These are phyloP conservation scores for Sporothrix schenckii DNA, from an alignment of 2,329 filamentous ascomycete genomes.

Conservation along the genomic window DNA sequence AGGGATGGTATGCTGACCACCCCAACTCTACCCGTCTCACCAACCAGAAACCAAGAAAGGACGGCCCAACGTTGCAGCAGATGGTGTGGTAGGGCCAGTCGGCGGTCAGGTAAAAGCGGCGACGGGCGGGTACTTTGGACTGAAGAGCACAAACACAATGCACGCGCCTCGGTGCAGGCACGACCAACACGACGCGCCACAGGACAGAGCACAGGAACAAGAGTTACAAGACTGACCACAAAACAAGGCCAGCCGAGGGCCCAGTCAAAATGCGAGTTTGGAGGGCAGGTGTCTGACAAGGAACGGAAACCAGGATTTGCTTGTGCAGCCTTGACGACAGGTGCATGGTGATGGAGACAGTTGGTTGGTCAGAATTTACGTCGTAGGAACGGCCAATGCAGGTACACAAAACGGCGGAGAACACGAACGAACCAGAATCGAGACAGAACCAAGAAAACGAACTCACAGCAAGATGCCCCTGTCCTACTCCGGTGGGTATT, in stretches of 20 bases:
- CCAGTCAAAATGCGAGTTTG: slow-evolving; percentile 9
- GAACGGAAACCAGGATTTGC: background rate
- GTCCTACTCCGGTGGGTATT: background rate
- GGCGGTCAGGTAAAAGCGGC: slow-evolving; percentile 1
- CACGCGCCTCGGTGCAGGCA: slow-evolving; percentile 17
- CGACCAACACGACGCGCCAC: slow-evolving; percentile 14
- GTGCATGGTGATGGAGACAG: background rate
- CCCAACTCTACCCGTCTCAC: slow-evolving; percentile 25
- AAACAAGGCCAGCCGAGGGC: background rate
- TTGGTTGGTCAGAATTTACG: slow-evolving; percentile 10
- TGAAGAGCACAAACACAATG: background rate
- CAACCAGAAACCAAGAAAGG: slow-evolving; percentile 25
- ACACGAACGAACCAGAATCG: slow-evolving; percentile 18
- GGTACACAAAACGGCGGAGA: slow-evolving; percentile 8
- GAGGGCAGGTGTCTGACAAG: background rate
- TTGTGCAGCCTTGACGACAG: background rate
- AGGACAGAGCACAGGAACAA: background rate
- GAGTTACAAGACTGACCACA: background rate
- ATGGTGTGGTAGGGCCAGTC: slow-evolving; percentile 22
- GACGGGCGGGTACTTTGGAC: background rate
- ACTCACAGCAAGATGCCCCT: background rate
- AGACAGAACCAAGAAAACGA: slow-evolving; percentile 1
- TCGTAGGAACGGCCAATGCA: slow-evolving; percentile 15
- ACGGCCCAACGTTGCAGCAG: slow-evolving; percentile 20
- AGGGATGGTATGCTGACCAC: slow-evolving; percentile 33